phyloP scores from a whole-genome alignment of 2,329 filamentous ascomycete genomes.

The Cyphellophora europaea region DNA sequence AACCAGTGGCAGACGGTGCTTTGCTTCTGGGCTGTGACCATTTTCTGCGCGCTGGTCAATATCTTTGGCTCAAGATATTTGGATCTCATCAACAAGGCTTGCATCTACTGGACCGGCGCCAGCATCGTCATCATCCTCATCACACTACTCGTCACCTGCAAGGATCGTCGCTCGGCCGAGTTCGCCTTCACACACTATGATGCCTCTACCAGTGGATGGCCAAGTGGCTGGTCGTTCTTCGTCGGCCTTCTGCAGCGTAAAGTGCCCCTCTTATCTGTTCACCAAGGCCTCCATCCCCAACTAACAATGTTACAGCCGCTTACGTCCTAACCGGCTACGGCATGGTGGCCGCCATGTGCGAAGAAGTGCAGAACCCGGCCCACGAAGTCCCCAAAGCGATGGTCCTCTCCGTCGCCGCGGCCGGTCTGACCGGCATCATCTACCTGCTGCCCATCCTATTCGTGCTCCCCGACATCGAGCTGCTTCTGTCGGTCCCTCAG shows the following conservation, averaged over 20 bases:
- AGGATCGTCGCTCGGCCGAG: constrained; percentile 31
- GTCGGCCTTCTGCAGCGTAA: constrained; percentile 39
- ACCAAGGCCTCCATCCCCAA: constrained; percentile 41
- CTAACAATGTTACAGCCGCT: no score
- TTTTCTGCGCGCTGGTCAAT: constrained; percentile 55
- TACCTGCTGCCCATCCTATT: constrained; percentile 42
- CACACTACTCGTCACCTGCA: constrained; percentile 35
- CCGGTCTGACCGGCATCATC: constrained; percentile 40
- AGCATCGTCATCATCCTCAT: constrained; percentile 45
- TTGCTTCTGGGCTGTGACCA: constrained; percentile 63
- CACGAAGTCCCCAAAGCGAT: constrained; percentile 42
- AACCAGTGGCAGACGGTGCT: constrained; percentile 62
- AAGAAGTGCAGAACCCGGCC: constrained; percentile 36
- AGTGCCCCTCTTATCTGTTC: constrained; percentile 31
- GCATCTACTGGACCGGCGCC: constrained; percentile 61
- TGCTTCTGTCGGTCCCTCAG: constrained; percentile 30
- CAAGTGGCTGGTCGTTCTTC: constrained; percentile 53
- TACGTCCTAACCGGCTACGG: constrained; percentile 46
- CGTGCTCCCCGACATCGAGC: constrained; percentile 35
- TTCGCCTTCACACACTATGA: constrained; percentile 47
- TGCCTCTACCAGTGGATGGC: constrained; percentile 41
- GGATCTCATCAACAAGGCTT: constrained; percentile 62
- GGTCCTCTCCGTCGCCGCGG: constrained; percentile 39
- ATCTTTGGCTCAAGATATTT: constrained; percentile 54
- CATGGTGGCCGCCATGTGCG: constrained; percentile 48